These are phyloP conservation scores for Yamadazyma akitaensis DNA, from an alignment of 805 yeast genomes.

Conservation along the genomic window DNA sequence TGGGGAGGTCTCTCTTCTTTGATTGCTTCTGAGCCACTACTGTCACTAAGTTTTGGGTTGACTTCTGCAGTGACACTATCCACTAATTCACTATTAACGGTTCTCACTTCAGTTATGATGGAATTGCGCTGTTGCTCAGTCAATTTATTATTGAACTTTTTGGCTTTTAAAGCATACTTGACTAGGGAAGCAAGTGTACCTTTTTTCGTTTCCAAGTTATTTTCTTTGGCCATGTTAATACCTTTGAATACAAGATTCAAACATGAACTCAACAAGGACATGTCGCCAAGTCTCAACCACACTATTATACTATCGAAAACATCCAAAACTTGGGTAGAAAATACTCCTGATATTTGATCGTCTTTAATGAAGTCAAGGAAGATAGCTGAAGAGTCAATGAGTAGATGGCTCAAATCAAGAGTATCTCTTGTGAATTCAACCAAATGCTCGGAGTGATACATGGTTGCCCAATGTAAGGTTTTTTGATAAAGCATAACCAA, in stretches of 20 bases:
- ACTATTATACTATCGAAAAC: constrained; percentile 67
- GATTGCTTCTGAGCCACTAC: not conserved
- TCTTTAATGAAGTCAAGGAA: constrained; percentile 7
- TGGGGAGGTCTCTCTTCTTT: constrained; percentile 5
- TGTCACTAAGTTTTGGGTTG: not conserved
- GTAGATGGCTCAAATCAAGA: constrained; percentile 67
- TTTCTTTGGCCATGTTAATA: constrained; percentile 59
- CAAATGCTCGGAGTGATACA: constrained; percentile 52
- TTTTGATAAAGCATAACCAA: constrained; percentile 62
- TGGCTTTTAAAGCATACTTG: constrained; percentile 62
- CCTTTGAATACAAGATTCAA: constrained; percentile 65
- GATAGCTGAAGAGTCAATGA: constrained; percentile 55
- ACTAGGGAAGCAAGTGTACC: constrained; percentile 55
- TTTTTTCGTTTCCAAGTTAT: constrained; percentile 49
- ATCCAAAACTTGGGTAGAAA: constrained; percentile 39
- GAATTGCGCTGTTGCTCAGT: constrained; percentile 63
- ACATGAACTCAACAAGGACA: constrained; percentile 68
- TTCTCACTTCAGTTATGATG: constrained; percentile 58
- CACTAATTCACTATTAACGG: constrained; percentile 52
- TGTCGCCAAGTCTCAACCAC: constrained; percentile 82
- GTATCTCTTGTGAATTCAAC: constrained; percentile 86
- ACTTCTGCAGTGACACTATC: constrained; percentile 44
- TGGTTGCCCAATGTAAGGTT: constrained; percentile 74
- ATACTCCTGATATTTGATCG: constrained; percentile 16
- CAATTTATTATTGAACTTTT: constrained; percentile 66